Base-by-base conservation (phyloP, 2,329 filamentous ascomycete genomes). In the Colletotrichum musicola region DNA sequence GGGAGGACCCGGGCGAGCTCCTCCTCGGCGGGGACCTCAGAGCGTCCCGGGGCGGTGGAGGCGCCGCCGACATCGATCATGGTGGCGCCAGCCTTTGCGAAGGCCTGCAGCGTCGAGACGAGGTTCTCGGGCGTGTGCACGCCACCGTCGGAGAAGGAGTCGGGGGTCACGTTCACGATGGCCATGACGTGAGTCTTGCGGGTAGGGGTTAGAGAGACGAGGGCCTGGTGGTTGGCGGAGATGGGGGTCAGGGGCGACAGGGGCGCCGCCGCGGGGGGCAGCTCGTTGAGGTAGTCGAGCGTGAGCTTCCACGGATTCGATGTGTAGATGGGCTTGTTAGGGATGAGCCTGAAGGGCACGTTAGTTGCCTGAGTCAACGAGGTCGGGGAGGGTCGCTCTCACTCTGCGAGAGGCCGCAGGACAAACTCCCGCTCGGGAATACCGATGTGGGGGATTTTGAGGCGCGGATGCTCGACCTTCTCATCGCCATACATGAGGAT, bases 341-440 rank as follows among this genome's bases (percentile, higher is more conserved):
- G 87, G 51, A 88, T 85, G 65, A 91, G 83, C 73, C 87, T 89
- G 70, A 25, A 30, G 9, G 35, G 25, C 6, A 14, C 22, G 57
- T 70, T 40, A 70, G 61, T 46, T 18, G n/a, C 9, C 16, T 20
- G 22, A 6, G 14, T n/a, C 14, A 38, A 20, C 22, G 46, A 49
- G 20, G 12, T 20, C 18, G n/a, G 18, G 44, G 44, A 14, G 55
- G 18, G 38, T 40, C 30, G 25, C 13, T 75, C 87, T 75, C 81
- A 93, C 91, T 97, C 92, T 76, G 91, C 91, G 18, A 98, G 84
- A 25, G 96, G 96, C 18, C 93, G 88, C 12, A 99, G 87, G 46
- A 99, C 96, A 78, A 99, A 99, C 79, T 97, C 95, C 58, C 96
- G 88, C 80, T 99, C 96, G 2, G 91, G 82, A 83, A 99, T 97